Evolutionary conservation across 106 monocot genomes (phyloP).

Genomic region (Apostasia ramifera): DNA sequence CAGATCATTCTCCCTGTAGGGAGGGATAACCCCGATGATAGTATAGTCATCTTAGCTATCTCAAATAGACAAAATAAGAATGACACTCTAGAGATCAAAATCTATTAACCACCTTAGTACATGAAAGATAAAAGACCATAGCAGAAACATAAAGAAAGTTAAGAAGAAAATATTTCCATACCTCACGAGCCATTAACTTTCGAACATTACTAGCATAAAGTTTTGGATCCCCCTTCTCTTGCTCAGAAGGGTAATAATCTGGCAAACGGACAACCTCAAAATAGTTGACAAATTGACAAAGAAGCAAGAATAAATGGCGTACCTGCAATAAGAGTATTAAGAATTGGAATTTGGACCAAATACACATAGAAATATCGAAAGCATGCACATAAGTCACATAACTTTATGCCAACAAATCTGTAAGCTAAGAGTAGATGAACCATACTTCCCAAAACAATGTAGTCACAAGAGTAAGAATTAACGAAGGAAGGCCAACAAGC

Average conservation of each 20-base stretch:
- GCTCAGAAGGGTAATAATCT: conserved; percentile 69
- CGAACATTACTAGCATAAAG: conserved; percentile 83
- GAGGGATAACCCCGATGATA: too few species aligned
- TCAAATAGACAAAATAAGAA: too few species aligned
- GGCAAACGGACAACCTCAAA: conserved; percentile 69
- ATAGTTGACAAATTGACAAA: conserved; percentile 90
- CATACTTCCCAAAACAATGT: not conserved
- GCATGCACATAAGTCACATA: not conserved
- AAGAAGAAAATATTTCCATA: conserved; percentile 18
- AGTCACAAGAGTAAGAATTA: not conserved
- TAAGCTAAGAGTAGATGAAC: not conserved
- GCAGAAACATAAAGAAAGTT: too few species aligned
- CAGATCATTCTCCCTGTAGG: too few species aligned
- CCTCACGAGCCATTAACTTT: conserved; percentile 81
- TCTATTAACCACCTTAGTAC: not conserved
- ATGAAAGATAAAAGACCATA: not conserved
- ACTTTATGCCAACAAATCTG: too few species aligned
- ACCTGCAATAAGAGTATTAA: conserved; percentile 32
- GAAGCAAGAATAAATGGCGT: conserved; percentile 81
- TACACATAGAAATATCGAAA: not conserved
- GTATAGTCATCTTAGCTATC: too few species aligned
- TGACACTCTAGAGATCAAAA: not conserved
- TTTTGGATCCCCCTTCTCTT: conserved; percentile 82
- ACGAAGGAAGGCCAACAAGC: not conserved
- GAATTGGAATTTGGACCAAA: not conserved